A percentile compares a stretch with the other conserved stretches of the same genome.
Conservation (phyloP, 2,329 filamentous ascomycete genomes). For the Periconia sp. region DNA sequence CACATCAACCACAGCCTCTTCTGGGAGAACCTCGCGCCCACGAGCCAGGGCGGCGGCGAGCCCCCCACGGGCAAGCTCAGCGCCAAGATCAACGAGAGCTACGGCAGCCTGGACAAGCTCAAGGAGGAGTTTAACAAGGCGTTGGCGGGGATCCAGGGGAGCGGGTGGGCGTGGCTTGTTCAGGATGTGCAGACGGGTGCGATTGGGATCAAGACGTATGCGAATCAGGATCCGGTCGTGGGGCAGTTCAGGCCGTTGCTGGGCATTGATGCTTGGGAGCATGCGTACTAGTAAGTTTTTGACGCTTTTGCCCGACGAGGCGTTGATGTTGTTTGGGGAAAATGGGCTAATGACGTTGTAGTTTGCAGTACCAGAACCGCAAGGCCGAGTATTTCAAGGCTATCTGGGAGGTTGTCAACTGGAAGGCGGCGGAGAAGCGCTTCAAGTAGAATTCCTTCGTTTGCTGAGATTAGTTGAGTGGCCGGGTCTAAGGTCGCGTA, state of each 20-base stretch:
- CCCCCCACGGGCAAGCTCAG: slow-evolving; percentile 64
- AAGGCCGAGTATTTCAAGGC: slow-evolving; percentile 95
- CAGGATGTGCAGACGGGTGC: slow-evolving; percentile 66
- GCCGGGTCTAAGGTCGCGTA: no score
- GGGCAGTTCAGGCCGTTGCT: slow-evolving; percentile 82
- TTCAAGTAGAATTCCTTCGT: slow-evolving; percentile 69
- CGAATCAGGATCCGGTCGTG: slow-evolving; percentile 87
- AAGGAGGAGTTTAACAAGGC: slow-evolving; percentile 70
- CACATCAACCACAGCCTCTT: slow-evolving; percentile 73
- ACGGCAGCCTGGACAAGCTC: slow-evolving; percentile 64
- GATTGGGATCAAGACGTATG: slow-evolving; percentile 73
- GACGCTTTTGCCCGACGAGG: slow-evolving; percentile 37
- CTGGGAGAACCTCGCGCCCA: slow-evolving; percentile 73
- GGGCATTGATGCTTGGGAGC: slow-evolving; percentile 94
- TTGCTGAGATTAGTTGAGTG: no score
- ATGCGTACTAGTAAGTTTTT: slow-evolving; percentile 80
- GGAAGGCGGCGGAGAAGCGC: slow-evolving; percentile 84
- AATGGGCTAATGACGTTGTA: slow-evolving; percentile 28
- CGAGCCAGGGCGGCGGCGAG: slow-evolving; percentile 69
- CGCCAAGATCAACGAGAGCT: slow-evolving; percentile 65
- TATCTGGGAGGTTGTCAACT: slow-evolving; percentile 96
- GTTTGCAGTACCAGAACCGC: slow-evolving; percentile 92
- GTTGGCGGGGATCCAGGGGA: slow-evolving; percentile 69
- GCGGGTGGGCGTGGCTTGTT: slow-evolving; percentile 69
- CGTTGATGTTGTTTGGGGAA: not conserved